Evolutionary conservation across 83 land plant genomes (phyloP).

Genomic region (Thuja plicata): DNA sequence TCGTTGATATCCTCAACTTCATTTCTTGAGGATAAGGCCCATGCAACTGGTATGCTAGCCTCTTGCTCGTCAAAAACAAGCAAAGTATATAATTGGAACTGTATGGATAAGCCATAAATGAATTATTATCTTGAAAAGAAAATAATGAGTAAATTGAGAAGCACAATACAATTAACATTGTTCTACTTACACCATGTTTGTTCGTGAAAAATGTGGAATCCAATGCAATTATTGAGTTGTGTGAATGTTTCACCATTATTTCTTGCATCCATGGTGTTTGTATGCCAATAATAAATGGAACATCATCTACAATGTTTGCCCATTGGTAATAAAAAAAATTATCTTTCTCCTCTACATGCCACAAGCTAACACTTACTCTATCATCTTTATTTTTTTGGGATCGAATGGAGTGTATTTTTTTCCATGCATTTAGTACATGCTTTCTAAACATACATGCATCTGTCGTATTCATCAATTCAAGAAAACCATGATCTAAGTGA

Average conservation of each 20-base stretch:
- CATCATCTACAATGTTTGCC: background rate
- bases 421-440: background rate
- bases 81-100: background rate
- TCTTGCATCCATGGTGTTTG: slow-evolving; percentile 1
- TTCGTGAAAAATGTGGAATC: background rate
- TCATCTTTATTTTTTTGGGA: background rate
- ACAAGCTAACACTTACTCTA: background rate
- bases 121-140: background rate
- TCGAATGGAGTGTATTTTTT: background rate
- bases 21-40: background rate
- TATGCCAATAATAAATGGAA: background rate
- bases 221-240: background rate
- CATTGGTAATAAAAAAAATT: background rate
- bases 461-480: background rate
- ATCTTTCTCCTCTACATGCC: background rate
- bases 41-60: background rate
- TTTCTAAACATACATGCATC: background rate
- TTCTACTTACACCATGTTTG: slow-evolving; percentile 1
- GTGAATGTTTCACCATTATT: background rate
- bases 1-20: background rate
- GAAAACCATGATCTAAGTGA: background rate
- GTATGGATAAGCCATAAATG: background rate
- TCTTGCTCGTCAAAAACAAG: background rate
- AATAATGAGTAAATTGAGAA: background rate
- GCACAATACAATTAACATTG: background rate